Evolutionary conservation across 306 rosid genomes (phyloP), one percentile per base, ranked within the genome.

Genomic region (Trifolium repens): DNA sequence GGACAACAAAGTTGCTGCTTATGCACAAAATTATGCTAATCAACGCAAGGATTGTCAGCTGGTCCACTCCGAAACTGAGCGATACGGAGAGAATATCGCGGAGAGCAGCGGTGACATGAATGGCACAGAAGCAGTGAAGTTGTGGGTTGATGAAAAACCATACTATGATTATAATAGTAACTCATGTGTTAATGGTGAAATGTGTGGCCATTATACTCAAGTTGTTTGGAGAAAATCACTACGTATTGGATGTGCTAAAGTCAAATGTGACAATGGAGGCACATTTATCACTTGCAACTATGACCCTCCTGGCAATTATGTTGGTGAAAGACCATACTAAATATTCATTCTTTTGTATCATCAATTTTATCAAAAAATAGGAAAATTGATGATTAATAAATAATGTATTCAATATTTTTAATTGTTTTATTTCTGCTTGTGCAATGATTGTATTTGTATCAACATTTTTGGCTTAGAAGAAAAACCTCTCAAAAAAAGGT

Each of bases 211-310:
- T 15, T 86, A 84, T 37, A 88, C 90, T 75, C 93, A 86, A 13
- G 86, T 82, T 7, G 83, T 86, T 26, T 88, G 90, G 90, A 72
- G 9, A 2, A 40, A 84, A 24, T 44, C 93, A 0, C 6, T 5
- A 1, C 79, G 83, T 5, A 13, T 88, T 8, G 90, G 89, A 30
- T 88, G 90, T 72, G 87, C 89, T n/a, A 86, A 82, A 81, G 89
- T 84, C 4, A 77, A 7, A 26, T 88, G 93, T 64, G 39, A 72
- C 34, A 76, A 75, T 15, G 83, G 84, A 9, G 78, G 86, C 46
- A 75, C 78, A 0, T 74, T 82, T 50, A 52, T 87, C 13, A 9
- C 8, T 15, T 87, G 88, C 82, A 84, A 84, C 82, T 86, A 89
- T 67, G 61, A 81, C 24, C 86, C 88, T 0, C 86, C 84, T 1